Base-by-base conservation (phyloP, 768 basidiomycete species). In the Panellus pusillus region DNA sequence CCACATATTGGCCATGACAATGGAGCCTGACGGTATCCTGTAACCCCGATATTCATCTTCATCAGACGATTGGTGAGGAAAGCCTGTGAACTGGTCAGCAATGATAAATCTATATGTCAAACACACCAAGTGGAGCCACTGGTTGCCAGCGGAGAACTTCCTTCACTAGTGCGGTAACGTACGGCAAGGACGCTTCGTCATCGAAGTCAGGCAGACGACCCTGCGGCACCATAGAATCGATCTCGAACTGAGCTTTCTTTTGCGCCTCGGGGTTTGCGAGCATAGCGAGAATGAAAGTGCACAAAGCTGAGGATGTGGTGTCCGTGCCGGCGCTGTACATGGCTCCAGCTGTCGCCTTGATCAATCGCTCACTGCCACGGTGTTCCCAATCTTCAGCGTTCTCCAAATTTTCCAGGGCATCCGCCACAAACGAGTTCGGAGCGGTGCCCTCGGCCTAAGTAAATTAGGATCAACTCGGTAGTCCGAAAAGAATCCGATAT, bases 201-300 rank as follows among this genome's bases (percentile, higher is more conserved):
- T 59, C 63, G 32, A 71, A 60, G 6, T 57, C 60, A 2, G 76
- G 75, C 28, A 78, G 61, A 3, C 72, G 64, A n/a, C 60, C 66
- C 8, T 49, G 48, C 1, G 69, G 70, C 17, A 72, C 57, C 8
- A 72, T 67, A 11, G 57, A 32, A 42, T 76, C 76, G 12, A 78
- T 60, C 53, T 77, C 75, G 0, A 56, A 65, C 55, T 74, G 74
- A 8, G 70, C 71, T 13, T 63, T 65, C 20, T 57, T 59, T 47
- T 73, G 73, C 7, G 71, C 63, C 2, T 70, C 68, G 2, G 72
- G 75, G 51, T 72, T 59, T n/a, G 68, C 58, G 3, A 67, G 54
- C 71, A 76, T 73, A 15, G 70, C 70, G 11, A 72, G 61, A 35
- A 73, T 55, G 47, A 76, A 73, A 2, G 63, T 65, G n/a, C 63